A percentile compares a stretch with the other conserved stretches of the same genome.
Evolutionary conservation across 177 flowering plant genomes (phyloP).

Genomic region (Vitis hybrid): DNA sequence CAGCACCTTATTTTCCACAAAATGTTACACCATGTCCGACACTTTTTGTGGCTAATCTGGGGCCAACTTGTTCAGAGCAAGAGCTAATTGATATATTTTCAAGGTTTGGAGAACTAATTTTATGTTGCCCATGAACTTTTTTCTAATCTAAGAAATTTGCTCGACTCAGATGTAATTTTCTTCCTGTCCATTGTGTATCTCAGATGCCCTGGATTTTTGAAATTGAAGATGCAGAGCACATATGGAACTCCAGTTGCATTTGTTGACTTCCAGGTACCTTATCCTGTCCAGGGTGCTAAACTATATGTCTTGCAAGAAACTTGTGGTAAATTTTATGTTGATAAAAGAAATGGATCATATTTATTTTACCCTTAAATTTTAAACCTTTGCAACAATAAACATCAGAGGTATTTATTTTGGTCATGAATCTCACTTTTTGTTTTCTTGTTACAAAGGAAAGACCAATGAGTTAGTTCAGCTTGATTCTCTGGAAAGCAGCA

Average conservation of each 20-base stretch:
- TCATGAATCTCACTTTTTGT: too few species aligned
- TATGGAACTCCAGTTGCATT: slow-evolving; percentile 92
- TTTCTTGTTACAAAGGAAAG: too few species aligned
- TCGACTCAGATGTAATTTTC: slow-evolving; percentile 1
- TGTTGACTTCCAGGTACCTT: slow-evolving; percentile 86
- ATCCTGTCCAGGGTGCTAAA: not conserved
- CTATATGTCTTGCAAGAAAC: not conserved
- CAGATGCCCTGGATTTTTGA: slow-evolving; percentile 85
- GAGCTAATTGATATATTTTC: slow-evolving; percentile 82
- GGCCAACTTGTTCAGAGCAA: slow-evolving; percentile 73
- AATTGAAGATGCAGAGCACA: slow-evolving; percentile 86
- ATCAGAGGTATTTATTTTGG: too few species aligned
- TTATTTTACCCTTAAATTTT: too few species aligned
- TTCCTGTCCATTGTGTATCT: not conserved
- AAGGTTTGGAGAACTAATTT: slow-evolving; percentile 43
- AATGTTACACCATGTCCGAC: slow-evolving; percentile 75
- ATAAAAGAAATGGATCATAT: not conserved
- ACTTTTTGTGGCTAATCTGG: slow-evolving; percentile 88
- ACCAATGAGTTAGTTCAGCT: too few species aligned
- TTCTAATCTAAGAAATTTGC: not conserved
- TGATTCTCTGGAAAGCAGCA: too few species aligned
- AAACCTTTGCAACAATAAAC: too few species aligned
- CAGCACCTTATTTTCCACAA: slow-evolving; percentile 29
- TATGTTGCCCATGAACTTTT: not conserved
- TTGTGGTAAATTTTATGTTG: not conserved